Percentiles rank a stretch among this genome's conserved stretches.
Evolutionary conservation across 495 filamentous ascomycete genomes (phyloP).

Genomic region (Lentithecium fluviatile): DNA sequence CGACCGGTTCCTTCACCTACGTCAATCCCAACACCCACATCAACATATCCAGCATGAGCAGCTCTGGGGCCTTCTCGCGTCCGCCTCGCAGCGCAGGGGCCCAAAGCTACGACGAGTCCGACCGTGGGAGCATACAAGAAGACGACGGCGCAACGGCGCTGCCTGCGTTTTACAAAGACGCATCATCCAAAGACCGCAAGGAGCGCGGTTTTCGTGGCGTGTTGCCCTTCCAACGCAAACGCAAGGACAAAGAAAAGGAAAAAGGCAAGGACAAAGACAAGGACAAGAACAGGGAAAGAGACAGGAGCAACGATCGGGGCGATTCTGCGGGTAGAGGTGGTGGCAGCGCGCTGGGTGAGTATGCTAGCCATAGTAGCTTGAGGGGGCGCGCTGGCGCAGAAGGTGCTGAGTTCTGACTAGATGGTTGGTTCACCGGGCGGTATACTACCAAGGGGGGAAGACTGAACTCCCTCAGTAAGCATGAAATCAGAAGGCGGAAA

Average conservation of each 20-base stretch:
- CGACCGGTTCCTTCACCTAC: slow-evolving; percentile 17
- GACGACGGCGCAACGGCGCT: slow-evolving; percentile 35
- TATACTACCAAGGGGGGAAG: slow-evolving; percentile 4
- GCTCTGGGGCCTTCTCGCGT: neutral
- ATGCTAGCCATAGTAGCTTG: neutral
- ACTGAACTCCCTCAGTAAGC: neutral
- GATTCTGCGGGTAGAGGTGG: neutral
- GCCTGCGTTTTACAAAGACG: slow-evolving; percentile 29
- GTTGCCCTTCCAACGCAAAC: slow-evolving; percentile 28
- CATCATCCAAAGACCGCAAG: slow-evolving; percentile 13
- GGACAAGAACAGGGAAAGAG: slow-evolving; percentile 24
- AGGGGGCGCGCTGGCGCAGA: neutral
- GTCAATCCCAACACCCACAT: slow-evolving; percentile 25
- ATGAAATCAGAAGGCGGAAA: slow-evolving; percentile 5
- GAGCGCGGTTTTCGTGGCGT: slow-evolving; percentile 31
- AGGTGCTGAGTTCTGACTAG: slow-evolving; percentile 22
- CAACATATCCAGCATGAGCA: slow-evolving; percentile 10
- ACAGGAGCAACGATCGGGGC: neutral
- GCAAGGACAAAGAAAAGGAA: slow-evolving; percentile 23
- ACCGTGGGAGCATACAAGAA: slow-evolving; percentile 5
- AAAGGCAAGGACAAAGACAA: slow-evolving; percentile 27
- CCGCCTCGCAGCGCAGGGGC: slow-evolving; percentile 26
- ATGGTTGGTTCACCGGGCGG: slow-evolving; percentile 22
- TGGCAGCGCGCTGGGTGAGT: slow-evolving; percentile 7
- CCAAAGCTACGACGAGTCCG: slow-evolving; percentile 23